A percentile compares a stretch with the other conserved stretches of the same genome.
Evolutionary conservation across 192 early-diverging fungal genomes (phyloP).

Genomic region (Jimgerdemannia lactiflua): DNA sequence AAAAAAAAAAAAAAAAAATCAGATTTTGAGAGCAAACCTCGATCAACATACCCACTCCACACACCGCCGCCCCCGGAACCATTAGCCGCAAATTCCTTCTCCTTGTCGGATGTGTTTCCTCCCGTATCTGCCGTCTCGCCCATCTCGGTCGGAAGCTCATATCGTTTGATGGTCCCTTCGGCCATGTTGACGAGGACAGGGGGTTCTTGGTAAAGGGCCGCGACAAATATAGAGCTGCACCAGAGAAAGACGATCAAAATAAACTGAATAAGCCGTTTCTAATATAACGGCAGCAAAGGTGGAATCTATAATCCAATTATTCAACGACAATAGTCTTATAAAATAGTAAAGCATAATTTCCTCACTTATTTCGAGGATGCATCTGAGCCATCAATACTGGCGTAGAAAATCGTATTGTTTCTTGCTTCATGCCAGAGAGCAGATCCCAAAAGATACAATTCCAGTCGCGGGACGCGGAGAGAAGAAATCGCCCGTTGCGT

Average conservation of each 20-base stretch:
- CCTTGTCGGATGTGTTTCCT: background rate
- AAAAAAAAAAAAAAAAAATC: too few species aligned
- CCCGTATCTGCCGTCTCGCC: background rate
- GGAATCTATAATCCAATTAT: too few species aligned
- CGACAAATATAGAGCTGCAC: constrained; percentile 44
- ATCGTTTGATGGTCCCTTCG: constrained; percentile 15
- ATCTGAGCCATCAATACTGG: constrained; percentile 69
- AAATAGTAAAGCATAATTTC: too few species aligned
- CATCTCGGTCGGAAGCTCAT: constrained; percentile 18
- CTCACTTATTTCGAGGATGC: constrained; percentile 76
- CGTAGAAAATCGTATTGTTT: constrained; percentile 66
- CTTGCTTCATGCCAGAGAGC: constrained; percentile 42
- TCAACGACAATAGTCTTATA: too few species aligned
- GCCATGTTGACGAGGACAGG: constrained; percentile 45
- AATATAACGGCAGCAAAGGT: too few species aligned
- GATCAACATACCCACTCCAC: background rate
- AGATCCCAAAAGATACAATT: constrained; percentile 91
- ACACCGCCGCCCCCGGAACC: background rate
- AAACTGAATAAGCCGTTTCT: constrained; percentile 4
- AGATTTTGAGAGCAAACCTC: background rate
- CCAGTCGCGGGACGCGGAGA: constrained; percentile 79
- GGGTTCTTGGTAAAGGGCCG: constrained; percentile 43
- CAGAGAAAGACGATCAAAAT: constrained; percentile 37
- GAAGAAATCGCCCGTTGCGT: constrained; percentile 68
- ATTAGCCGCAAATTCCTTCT: too few species aligned